phyloP scores from a whole-genome alignment of 2,329 filamentous ascomycete species.

The Tolypocladium inflatum region DNA sequence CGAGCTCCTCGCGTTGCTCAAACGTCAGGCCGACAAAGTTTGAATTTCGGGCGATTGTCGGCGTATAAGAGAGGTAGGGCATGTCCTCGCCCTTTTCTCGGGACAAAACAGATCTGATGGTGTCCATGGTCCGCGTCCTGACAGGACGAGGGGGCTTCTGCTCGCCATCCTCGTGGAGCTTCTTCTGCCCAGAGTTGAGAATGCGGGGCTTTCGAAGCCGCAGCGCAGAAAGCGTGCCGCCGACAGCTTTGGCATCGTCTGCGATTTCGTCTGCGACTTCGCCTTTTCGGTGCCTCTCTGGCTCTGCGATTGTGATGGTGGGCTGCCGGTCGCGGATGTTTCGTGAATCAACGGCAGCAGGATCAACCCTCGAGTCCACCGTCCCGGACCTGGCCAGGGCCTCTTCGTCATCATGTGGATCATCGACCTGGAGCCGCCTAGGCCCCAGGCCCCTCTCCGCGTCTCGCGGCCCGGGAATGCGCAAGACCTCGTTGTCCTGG shows the following conservation, averaged over 20 bases:
- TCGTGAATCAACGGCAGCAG: conserved; percentile 11
- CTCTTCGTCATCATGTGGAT: conserved; percentile 26
- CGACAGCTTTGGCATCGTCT: conserved; percentile 32
- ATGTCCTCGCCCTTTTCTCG: conserved; percentile 50
- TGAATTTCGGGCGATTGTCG: conserved; percentile 88
- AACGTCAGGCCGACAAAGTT: conserved; percentile 81
- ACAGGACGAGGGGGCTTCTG: conserved; percentile 13
- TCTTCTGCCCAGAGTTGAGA: conserved; percentile 27
- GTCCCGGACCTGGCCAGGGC: conserved; percentile 13
- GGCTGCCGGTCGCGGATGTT: conserved; percentile 30
- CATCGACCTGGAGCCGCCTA: conserved; percentile 33
- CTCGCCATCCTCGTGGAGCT: conserved; percentile 26
- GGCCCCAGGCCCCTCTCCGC: conserved; percentile 76
- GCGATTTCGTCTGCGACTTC: conserved; percentile 27
- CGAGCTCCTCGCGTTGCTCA: conserved; percentile 87
- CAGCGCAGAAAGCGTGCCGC: conserved; percentile 28
- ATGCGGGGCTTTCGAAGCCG: conserved; percentile 33
- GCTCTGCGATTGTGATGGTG: conserved; percentile 60
- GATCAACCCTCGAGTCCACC: conserved; percentile 15
- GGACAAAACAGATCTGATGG: conserved; percentile 46
- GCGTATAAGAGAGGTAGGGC: conserved; percentile 90
- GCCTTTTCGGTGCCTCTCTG: conserved; percentile 30
- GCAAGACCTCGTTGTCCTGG: conserved; percentile 63
- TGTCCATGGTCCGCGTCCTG: conserved; percentile 44
- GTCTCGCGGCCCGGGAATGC: conserved; percentile 87